Conservation (phyloP, 306 rosid genomes). For the Cicer judaicum region DNA sequence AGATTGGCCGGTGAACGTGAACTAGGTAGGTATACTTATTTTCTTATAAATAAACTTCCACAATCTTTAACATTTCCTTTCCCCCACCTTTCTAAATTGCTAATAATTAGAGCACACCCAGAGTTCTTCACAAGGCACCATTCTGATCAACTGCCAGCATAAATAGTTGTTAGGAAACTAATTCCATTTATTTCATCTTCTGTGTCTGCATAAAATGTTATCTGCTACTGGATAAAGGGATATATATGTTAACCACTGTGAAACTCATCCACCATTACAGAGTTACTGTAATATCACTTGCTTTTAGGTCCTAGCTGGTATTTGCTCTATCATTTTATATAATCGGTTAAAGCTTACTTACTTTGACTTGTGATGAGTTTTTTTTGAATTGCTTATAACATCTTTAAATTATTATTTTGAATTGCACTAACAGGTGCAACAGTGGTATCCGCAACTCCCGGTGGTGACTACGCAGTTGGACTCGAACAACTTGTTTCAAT, state of each 20-base stretch:
- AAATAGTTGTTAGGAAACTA: neutral
- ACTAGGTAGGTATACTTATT: slow-evolving; percentile 59
- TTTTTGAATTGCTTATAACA: slow-evolving; percentile 27
- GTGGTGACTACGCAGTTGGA: slow-evolving; percentile 62
- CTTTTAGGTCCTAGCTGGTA: slow-evolving; percentile 11
- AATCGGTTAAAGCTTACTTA: neutral
- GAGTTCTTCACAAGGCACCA: neutral
- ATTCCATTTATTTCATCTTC: neutral
- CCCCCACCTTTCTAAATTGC: neutral
- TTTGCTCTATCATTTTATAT: neutral
- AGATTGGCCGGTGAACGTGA: slow-evolving; percentile 86
- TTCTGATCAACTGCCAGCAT: neutral
- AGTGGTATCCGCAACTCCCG: slow-evolving; percentile 55
- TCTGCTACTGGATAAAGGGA: neutral
- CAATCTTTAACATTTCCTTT: neutral
- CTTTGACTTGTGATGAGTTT: slow-evolving; percentile 19
- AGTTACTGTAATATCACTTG: slow-evolving; percentile 16
- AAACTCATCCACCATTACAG: neutral
- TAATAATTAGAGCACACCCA: neutral
- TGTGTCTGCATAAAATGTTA: neutral
- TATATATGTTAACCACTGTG: neutral
- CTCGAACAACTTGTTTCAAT: slow-evolving; percentile 75
- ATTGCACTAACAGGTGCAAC: slow-evolving; percentile 52
- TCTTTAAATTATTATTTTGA: slow-evolving; percentile 40
- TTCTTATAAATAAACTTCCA: slow-evolving; percentile 11